phyloP scores from a whole-genome alignment of 306 rosid genomes.

The Medicago ruthenica region DNA sequence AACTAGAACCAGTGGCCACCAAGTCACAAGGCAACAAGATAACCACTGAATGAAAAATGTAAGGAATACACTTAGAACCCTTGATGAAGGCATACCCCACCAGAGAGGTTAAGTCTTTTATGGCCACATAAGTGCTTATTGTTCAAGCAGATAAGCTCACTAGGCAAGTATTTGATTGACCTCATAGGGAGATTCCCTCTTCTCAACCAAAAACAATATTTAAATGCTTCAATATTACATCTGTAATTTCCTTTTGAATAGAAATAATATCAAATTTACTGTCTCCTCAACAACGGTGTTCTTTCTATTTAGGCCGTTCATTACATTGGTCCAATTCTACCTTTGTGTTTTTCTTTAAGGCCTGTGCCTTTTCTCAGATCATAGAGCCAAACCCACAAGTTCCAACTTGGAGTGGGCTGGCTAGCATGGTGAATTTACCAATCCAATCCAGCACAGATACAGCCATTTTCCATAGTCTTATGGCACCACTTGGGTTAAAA shows the following conservation, averaged over 20 bases:
- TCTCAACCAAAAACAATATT: background rate
- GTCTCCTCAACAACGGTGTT: background rate
- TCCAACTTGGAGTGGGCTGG: constrained; percentile 4
- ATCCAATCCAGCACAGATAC: constrained; percentile 4
- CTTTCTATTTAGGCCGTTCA: constrained; percentile 17
- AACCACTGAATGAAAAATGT: background rate
- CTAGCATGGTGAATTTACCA: constrained; percentile 23
- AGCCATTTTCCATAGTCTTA: constrained; percentile 18
- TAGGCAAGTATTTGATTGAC: background rate
- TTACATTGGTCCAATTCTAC: constrained; percentile 18
- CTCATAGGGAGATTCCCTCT: background rate
- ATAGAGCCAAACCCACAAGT: constrained; percentile 14
- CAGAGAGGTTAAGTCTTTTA: background rate
- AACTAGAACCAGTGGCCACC: background rate
- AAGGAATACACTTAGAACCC: constrained; percentile 27
- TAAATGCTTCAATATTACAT: background rate
- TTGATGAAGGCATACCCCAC: constrained; percentile 14
- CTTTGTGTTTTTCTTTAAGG: background rate
- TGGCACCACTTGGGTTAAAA: constrained; percentile 2
- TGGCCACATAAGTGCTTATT: background rate
- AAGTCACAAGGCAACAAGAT: constrained; percentile 30
- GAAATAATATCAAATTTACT: background rate
- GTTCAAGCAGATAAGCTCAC: constrained; percentile 2
- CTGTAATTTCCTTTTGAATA: background rate
- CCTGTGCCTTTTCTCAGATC: constrained; percentile 12